Evolutionary conservation across 1,284 basidiomycete genomes (phyloP), one percentile per base, ranked within the genome.

Genomic region (Retiboletus fuscus): DNA sequence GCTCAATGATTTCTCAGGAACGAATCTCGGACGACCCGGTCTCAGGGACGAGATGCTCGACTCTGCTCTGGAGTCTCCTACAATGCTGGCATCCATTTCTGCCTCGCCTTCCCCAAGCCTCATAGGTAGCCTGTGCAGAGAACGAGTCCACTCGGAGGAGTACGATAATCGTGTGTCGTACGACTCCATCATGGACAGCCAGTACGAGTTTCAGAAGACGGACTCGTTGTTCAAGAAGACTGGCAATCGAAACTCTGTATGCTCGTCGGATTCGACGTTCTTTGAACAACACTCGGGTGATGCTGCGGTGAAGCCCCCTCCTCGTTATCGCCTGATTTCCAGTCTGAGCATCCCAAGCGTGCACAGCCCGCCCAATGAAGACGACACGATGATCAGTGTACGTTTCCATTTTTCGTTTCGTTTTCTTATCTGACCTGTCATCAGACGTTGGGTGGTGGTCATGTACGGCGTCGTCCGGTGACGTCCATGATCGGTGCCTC

Each of bases 41-140:
- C 82, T 96, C 5, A 94, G 95, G 0, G 95, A 96, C 78, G 94
- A 95, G 85, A 96, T 96, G 95, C 95, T 96, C 77, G 90, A 93
- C 43, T 88, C 85, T 26, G 84, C 84, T n/a, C 84, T 83, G 12
- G 91, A 92, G 62, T 86, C 85, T 57, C 88, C 87, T 6, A 86
- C 88, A 69, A 89, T 91, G 0, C 85, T 95, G 41, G 81, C 86
- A 0, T 85, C 92, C 0, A 95, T 95, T 74, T 88, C 91, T 1
- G 93, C 89, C 0, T 94, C 92, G 0, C 92, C 93, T 4, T 79
- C 86, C 16, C 86, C 86, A 55, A 87, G 87, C 67, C 77, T 80
- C 24, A 74, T 79, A 26, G 81, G 82, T 69, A 74, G 81, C 26
- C 2, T 67, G 6, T 64, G 49, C 5, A 69, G 69, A 43, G 70